Percentiles rank a stretch among this genome's conserved stretches.
Conservation (phyloP, 768 basidiomycete genomes). For the Leccinum longicurvipes region DNA sequence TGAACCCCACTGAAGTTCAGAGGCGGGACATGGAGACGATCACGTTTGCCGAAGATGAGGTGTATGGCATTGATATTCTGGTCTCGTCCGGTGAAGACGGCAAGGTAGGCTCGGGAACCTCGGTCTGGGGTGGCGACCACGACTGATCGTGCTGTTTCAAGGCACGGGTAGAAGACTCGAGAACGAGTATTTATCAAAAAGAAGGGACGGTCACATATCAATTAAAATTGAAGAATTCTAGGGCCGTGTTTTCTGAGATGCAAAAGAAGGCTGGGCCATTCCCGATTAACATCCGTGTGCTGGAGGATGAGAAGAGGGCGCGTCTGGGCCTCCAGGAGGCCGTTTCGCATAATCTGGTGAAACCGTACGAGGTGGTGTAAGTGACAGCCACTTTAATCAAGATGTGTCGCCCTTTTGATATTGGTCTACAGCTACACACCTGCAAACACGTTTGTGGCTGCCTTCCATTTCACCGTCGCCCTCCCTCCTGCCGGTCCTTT, state of each 20-base stretch:
- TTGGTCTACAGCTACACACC: conserved; percentile 65
- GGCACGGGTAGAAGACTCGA: conserved; percentile 86
- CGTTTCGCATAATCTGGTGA: conserved; percentile 89
- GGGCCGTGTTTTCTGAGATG: conserved; percentile 94
- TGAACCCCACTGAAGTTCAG: conserved; percentile 84
- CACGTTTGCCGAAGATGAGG: conserved; percentile 89
- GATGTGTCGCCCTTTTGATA: background rate
- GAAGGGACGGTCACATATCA: conserved; percentile 86
- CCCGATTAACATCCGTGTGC: conserved; percentile 92
- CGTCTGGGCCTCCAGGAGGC: conserved; percentile 96
- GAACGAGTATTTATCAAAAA: conserved; percentile 91
- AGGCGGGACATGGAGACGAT: conserved; percentile 81
- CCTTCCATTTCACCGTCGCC: conserved; percentile 96
- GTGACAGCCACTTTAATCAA: conserved; percentile 28
- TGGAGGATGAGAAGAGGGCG: conserved; percentile 95
- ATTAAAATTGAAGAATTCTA: conserved; percentile 96
- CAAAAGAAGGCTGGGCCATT: conserved; percentile 98
- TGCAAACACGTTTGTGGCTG: conserved; percentile 80
- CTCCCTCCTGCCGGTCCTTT: conserved; percentile 86
- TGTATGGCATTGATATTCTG: conserved; percentile 92
- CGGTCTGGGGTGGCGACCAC: background rate
- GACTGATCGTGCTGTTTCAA: conserved; percentile 30
- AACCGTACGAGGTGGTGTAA: conserved; percentile 92
- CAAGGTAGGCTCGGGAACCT: conserved; percentile 51
- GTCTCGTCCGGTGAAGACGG: conserved; percentile 87